These are phyloP conservation scores for Trypanosoma lewisi DNA, from an alignment of 208 protist genomes.

Conservation along the genomic window DNA sequence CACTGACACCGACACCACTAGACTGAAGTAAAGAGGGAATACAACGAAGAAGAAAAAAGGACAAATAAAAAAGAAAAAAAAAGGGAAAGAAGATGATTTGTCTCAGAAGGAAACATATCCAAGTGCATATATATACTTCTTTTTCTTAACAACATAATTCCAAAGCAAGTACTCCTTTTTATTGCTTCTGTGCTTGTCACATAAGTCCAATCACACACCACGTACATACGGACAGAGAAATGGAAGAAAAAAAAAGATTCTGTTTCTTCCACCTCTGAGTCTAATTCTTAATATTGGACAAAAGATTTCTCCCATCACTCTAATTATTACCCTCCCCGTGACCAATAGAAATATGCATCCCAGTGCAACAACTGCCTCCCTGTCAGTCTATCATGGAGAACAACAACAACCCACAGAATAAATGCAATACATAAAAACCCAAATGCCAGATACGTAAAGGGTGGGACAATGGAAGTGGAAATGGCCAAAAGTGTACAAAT, in stretches of 20 bases:
- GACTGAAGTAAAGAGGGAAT: neutral
- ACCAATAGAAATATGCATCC: constrained; percentile 46
- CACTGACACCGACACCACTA: neutral
- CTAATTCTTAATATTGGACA: too few species aligned
- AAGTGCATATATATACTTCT: too few species aligned
- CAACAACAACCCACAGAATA: constrained; percentile 33
- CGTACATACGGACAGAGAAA: too few species aligned
- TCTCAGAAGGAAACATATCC: too few species aligned
- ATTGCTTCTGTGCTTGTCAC: too few species aligned
- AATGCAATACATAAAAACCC: constrained; percentile 40
- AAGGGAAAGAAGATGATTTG: neutral
- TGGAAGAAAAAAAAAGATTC: too few species aligned
- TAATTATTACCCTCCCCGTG: constrained; percentile 11
- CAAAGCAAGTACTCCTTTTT: too few species aligned
- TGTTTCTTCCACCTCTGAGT: too few species aligned
- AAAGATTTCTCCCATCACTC: neutral
- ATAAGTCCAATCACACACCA: too few species aligned
- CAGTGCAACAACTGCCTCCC: constrained; percentile 31
- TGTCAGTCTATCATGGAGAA: constrained; percentile 31
- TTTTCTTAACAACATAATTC: too few species aligned
- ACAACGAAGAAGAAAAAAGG: constrained; percentile 7
- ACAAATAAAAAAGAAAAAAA: constrained; percentile 6
- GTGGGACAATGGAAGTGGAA: constrained; percentile 28
- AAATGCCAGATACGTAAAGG: constrained; percentile 41
- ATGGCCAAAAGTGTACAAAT: constrained; percentile 31